These are phyloP conservation scores for Syzygium grande DNA, from an alignment of 345 rosid genomes.

Conservation along the genomic window DNA sequence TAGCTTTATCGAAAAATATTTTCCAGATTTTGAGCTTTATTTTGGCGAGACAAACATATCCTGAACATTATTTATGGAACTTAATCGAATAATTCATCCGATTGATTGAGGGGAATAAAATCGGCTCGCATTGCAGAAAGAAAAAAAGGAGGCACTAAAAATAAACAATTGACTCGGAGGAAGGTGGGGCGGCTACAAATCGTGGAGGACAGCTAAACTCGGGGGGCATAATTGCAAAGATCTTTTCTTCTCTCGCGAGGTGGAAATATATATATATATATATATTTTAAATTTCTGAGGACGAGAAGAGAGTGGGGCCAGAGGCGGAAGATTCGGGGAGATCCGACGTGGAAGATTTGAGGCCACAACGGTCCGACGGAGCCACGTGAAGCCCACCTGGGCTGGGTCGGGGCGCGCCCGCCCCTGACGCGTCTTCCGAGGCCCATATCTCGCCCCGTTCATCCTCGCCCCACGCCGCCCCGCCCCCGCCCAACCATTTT, in stretches of 20 bases:
- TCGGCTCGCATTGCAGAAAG: background rate
- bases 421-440: constrained; percentile 12
- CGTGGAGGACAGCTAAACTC: background rate
- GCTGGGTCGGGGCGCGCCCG: background rate
- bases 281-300: background rate
- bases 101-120: background rate
- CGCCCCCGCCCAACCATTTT: background rate
- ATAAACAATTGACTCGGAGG: background rate
- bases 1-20: too few species aligned
- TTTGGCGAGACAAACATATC: too few species aligned
- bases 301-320: background rate
- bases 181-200: background rate
- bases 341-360: constrained; percentile 43
- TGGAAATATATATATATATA: background rate
- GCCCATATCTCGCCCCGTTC: background rate
- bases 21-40: too few species aligned
- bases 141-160: background rate
- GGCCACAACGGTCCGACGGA: constrained; percentile 11
- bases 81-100: background rate
- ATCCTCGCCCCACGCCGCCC: background rate
- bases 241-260: background rate
- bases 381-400: constrained; percentile 50
- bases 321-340: constrained; percentile 11
- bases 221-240: background rate
- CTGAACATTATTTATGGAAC: background rate